Evolutionary conservation across 768 basidiomycete genomes (phyloP), one percentile per base, ranked within the genome.

Genomic region (Coprinellus micaceus): DNA sequence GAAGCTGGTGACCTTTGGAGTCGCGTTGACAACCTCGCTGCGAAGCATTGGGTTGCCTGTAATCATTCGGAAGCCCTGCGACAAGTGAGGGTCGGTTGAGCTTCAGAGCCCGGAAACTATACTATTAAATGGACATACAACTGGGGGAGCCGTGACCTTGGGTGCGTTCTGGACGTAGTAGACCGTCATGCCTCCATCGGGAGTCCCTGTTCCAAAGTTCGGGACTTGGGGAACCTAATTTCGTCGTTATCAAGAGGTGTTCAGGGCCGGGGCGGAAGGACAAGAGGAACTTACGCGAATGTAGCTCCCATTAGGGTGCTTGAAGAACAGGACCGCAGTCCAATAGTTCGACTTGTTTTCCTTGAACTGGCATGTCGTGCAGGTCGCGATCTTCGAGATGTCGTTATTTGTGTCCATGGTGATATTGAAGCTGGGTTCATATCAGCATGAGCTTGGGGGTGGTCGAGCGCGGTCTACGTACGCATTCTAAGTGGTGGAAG

Each of bases 301-400:
- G 41, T 57, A 60, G 22, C 54, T 56, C 12, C 59, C 59, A 30
- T 60, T 60, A 10, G 48, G 26, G 36, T 60, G 54, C 45, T 57
- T 60, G 54, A 60, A 60, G 44, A 52, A 60, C 39, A 60, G 40
- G 2, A 60, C 59, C 2, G 59, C 59, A n/a, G 59, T 60, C 59
- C 59, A 60, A 43, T 60, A 60, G 39, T 60, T 60, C 29, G 59
- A 60, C 45, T 52, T 56, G 30, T 60, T 52, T 29, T 60, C 59
- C 36, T 57, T 57, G 46, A 60, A 60, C 30, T 48, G 48, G 46
- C 59, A 60, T 22, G 59, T 60, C 19, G 59, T 60, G 45, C 59
- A 60, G 1, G 55, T 53, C 3, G 59, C 54, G 10, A 60, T 15
- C 6, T 53, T 56, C 4, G 59, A 28, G 6, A 60, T 39, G 22